Evolutionary conservation across 805 yeast genomes (phyloP).

Genomic region (Monosporozyma unispora): DNA sequence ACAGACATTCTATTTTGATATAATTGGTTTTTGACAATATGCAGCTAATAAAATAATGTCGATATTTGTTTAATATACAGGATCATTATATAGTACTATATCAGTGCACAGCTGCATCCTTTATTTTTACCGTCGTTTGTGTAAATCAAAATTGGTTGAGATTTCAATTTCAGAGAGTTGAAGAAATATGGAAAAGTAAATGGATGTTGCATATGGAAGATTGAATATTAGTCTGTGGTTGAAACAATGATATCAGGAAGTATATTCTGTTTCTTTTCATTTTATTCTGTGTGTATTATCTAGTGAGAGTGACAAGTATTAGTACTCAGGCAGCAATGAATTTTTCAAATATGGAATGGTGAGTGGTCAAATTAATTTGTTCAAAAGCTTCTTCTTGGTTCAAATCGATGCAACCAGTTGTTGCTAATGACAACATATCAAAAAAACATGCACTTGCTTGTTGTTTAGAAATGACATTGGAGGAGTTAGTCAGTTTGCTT

Average conservation of each 20-base stretch:
- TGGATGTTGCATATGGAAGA: background rate
- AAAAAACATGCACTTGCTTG: conserved; percentile 46
- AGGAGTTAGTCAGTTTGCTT: background rate
- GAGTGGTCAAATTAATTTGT: conserved; percentile 44
- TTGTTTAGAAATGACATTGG: conserved; percentile 9
- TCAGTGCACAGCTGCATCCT: background rate
- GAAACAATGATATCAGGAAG: background rate
- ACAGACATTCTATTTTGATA: too few species aligned
- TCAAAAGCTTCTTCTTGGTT: conserved; percentile 55
- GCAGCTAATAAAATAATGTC: too few species aligned
- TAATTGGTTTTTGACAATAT: too few species aligned
- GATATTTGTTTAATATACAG: too few species aligned
- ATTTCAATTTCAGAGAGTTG: too few species aligned
- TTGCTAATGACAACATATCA: conserved; percentile 73
- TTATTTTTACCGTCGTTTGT: too few species aligned
- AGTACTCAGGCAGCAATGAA: conserved; percentile 12
- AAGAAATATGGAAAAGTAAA: too few species aligned
- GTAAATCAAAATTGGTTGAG: too few species aligned
- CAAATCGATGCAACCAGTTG: conserved; percentile 58
- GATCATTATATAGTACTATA: too few species aligned
- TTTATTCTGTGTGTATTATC: background rate
- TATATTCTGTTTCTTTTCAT: background rate
- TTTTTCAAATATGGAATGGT: conserved; percentile 31
- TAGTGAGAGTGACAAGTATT: background rate
- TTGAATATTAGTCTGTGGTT: background rate